Percentiles rank a stretch among this genome's conserved stretches.
phyloP scores from a whole-genome alignment of 2,329 filamentous ascomycete species.

The Rutstroemia sydowiana region DNA sequence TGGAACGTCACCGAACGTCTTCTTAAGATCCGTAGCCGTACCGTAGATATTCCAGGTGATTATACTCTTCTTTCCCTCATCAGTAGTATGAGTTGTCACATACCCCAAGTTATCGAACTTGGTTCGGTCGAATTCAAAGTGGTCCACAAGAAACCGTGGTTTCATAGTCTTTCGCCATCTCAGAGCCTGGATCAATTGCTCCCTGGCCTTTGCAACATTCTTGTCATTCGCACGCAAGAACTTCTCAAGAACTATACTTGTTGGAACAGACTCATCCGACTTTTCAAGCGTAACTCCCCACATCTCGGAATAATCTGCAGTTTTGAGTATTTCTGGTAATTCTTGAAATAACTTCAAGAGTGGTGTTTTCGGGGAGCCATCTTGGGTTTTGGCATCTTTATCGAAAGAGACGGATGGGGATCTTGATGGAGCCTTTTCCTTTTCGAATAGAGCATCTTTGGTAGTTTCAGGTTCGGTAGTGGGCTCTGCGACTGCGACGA shows the following conservation, averaged over 20 bases:
- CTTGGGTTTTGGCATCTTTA: slow-evolving; percentile 5
- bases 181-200: slow-evolving; percentile 72
- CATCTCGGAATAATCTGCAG: slow-evolving; percentile 65
- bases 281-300: slow-evolving; percentile 67
- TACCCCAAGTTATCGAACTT: slow-evolving; percentile 79
- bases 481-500: slow-evolving; percentile 1
- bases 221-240: slow-evolving; percentile 85
- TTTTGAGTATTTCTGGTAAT: slow-evolving; percentile 49
- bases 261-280: slow-evolving; percentile 53
- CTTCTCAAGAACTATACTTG: slow-evolving; percentile 82
- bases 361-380: slow-evolving; percentile 18
- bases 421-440: neutral
- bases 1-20: slow-evolving; percentile 73
- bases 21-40: slow-evolving; percentile 69
- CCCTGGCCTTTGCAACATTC: slow-evolving; percentile 63
- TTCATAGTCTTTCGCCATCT: slow-evolving; percentile 75
- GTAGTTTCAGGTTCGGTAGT: slow-evolving; percentile 1
- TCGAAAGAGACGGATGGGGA: slow-evolving; percentile 5
- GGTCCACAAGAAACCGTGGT: slow-evolving; percentile 57
- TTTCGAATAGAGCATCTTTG: neutral
- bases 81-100: slow-evolving; percentile 60
- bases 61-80: slow-evolving; percentile 46
- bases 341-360: slow-evolving; percentile 50
- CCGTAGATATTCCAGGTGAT: slow-evolving; percentile 95
- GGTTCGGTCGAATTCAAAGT: slow-evolving; percentile 52